Percentiles rank a stretch among this genome's conserved stretches.
Conservation (phyloP, 306 rosid genomes). For the Prunus campanulata region DNA sequence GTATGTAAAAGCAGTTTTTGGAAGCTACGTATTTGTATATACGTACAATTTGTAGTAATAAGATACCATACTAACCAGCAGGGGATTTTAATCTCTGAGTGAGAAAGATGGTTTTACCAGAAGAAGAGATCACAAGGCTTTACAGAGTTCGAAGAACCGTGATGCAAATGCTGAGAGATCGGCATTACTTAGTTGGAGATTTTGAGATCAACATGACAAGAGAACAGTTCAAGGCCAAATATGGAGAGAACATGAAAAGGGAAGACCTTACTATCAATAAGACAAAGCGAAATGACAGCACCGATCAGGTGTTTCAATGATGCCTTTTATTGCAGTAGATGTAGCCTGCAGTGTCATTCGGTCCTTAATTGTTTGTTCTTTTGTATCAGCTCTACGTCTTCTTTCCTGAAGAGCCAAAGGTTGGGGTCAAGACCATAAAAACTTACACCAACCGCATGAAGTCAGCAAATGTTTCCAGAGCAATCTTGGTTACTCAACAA, state of each 20-base stretch:
- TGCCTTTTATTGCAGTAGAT: not conserved
- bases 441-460: conserved; percentile 63
- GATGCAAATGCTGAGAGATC: conserved; percentile 69
- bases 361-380: conserved; percentile 4
- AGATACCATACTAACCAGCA: not conserved
- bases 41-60: not conserved
- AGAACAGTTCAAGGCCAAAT: conserved; percentile 41
- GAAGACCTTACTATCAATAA: conserved; percentile 69
- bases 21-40: not conserved
- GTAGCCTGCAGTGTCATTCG: not conserved
- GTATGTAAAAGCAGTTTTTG: not conserved
- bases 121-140: conserved; percentile 47
- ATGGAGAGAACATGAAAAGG: conserved; percentile 53
- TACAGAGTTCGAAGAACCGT: conserved; percentile 52
- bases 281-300: not conserved
- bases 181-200: conserved; percentile 53
- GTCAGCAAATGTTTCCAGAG: conserved; percentile 56
- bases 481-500: conserved; percentile 60
- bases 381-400: conserved; percentile 60
- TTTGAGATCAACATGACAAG: conserved; percentile 55
- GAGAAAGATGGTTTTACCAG: conserved; percentile 50
- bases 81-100: not conserved
- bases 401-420: conserved; percentile 67
- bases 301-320: not conserved
- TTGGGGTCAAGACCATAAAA: conserved; percentile 53